phyloP scores from a whole-genome alignment of 805 yeast genomes.

The Blastobotrys mokoenaii region DNA sequence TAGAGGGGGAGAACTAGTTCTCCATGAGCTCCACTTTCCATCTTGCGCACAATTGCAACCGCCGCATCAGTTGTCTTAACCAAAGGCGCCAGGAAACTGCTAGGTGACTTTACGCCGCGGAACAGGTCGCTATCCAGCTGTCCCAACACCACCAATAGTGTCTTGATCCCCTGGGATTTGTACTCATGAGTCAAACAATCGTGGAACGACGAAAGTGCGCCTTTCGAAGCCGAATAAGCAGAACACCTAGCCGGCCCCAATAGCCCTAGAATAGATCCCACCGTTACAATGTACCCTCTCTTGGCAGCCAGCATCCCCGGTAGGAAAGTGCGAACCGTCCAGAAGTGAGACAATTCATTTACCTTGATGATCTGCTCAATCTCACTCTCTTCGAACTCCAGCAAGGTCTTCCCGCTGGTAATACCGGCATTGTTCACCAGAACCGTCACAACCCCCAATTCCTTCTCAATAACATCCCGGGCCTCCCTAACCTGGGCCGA shows the following conservation, averaged over 20 bases:
- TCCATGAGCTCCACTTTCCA: conserved; percentile 41
- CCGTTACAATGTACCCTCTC: conserved; percentile 57
- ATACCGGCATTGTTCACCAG: conserved; percentile 85
- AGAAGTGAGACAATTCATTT: conserved; percentile 63
- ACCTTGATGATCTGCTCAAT: conserved; percentile 56
- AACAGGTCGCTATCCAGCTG: conserved; percentile 75
- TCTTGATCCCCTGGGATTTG: conserved; percentile 42
- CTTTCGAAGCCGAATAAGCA: conserved; percentile 85
- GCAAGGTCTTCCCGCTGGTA: conserved; percentile 43
- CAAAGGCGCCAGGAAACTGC: conserved; percentile 70
- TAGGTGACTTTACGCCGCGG: conserved; percentile 65
- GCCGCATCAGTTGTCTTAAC: conserved; percentile 67
- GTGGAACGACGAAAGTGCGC: conserved; percentile 77
- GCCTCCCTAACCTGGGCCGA: conserved; percentile 36
- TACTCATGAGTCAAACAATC: conserved; percentile 68
- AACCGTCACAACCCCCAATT: conserved; percentile 44
- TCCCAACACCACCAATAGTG: conserved; percentile 79
- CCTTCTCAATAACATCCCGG: conserved; percentile 31
- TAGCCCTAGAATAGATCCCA: conserved; percentile 79
- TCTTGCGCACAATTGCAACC: conserved; percentile 41
- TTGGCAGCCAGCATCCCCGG: conserved; percentile 56
- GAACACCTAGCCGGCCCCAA: conserved; percentile 69
- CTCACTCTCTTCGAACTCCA: conserved; percentile 47
- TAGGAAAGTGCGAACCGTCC: conserved; percentile 58
- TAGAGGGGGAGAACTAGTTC: conserved; percentile 15